These are phyloP conservation scores for Aethionema arabicum DNA, from an alignment of 345 rosid species.

Conservation along the genomic window DNA sequence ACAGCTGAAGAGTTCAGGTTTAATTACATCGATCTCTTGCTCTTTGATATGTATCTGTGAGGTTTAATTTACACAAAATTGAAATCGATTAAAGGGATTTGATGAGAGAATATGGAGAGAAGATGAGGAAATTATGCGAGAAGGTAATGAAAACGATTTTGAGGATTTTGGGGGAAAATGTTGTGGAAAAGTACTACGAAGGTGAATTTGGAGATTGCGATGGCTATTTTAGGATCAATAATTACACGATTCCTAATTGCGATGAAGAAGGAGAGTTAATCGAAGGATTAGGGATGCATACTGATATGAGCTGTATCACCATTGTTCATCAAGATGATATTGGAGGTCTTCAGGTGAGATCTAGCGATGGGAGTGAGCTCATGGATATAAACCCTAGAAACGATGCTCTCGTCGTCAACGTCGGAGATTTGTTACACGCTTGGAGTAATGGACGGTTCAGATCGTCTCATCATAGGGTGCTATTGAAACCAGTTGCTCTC, in stretches of 20 bases:
- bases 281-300: slow-evolving; percentile 85
- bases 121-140: slow-evolving; percentile 62
- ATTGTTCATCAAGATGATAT: slow-evolving; percentile 65
- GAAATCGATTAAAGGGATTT: slow-evolving; percentile 38
- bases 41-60: too few relatives aligned
- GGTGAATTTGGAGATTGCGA: slow-evolving; percentile 59
- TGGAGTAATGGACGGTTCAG: slow-evolving; percentile 79
- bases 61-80: neutral
- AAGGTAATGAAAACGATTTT: slow-evolving; percentile 50
- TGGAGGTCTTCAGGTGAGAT: slow-evolving; percentile 77
- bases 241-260: slow-evolving; percentile 55
- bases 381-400: slow-evolving; percentile 54
- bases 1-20: slow-evolving; percentile 56
- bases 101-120: slow-evolving; percentile 63
- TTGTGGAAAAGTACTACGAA: slow-evolving; percentile 40
- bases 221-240: slow-evolving; percentile 69
- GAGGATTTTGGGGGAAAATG: slow-evolving; percentile 46
- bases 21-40: neutral
- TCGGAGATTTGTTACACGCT: slow-evolving; percentile 81
- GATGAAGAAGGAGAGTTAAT: slow-evolving; percentile 36
- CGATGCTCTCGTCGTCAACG: slow-evolving; percentile 59
- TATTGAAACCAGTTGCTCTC: slow-evolving; percentile 41
- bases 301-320: slow-evolving; percentile 87
- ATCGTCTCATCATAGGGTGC: slow-evolving; percentile 72
- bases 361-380: slow-evolving; percentile 51